A percentile compares a stretch with the other conserved stretches of the same genome.
These are phyloP conservation scores for Curvularia hawaiiensis DNA, from an alignment of 2,329 filamentous ascomycete species.

Conservation along the genomic window DNA sequence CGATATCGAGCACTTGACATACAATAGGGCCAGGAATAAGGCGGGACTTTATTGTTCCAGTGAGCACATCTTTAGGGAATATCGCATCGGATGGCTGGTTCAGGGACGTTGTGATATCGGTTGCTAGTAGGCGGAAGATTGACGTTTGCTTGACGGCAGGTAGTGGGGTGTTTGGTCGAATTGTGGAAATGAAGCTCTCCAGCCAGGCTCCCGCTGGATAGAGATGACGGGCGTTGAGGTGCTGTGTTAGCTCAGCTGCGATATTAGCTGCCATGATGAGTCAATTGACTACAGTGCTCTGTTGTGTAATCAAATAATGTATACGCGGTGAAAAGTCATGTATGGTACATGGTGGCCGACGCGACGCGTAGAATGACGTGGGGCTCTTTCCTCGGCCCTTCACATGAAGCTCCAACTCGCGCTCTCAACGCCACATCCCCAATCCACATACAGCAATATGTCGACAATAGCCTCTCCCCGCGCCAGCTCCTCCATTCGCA, in stretches of 20 bases:
- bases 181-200: slow-evolving; percentile 62
- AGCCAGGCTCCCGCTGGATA: slow-evolving; percentile 67
- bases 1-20: slow-evolving; percentile 84
- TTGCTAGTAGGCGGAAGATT: slow-evolving; percentile 76
- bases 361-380: slow-evolving; percentile 35
- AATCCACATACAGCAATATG: slow-evolving; percentile 48
- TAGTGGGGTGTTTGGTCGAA: slow-evolving; percentile 63
- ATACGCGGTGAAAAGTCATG: not conserved
- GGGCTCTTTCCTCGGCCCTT: slow-evolving; percentile 29
- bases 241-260: slow-evolving; percentile 51
- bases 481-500: slow-evolving; percentile 63
- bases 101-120: slow-evolving; percentile 72
- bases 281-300: not conserved
- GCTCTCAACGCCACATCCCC: not conserved
- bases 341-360: slow-evolving; percentile 14
- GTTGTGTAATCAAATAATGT: not conserved
- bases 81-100: slow-evolving; percentile 48
- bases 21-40: slow-evolving; percentile 66
- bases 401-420: slow-evolving; percentile 15
- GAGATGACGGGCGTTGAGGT: slow-evolving; percentile 62
- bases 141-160: slow-evolving; percentile 78
- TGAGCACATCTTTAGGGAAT: slow-evolving; percentile 64
- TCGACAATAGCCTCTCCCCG: slow-evolving; percentile 65
- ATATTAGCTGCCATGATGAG: slow-evolving; percentile 37
- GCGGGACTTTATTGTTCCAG: slow-evolving; percentile 61